phyloP scores from a whole-genome alignment of 2,329 filamentous ascomycete species.

The Lasiodiplodia sp. region DNA sequence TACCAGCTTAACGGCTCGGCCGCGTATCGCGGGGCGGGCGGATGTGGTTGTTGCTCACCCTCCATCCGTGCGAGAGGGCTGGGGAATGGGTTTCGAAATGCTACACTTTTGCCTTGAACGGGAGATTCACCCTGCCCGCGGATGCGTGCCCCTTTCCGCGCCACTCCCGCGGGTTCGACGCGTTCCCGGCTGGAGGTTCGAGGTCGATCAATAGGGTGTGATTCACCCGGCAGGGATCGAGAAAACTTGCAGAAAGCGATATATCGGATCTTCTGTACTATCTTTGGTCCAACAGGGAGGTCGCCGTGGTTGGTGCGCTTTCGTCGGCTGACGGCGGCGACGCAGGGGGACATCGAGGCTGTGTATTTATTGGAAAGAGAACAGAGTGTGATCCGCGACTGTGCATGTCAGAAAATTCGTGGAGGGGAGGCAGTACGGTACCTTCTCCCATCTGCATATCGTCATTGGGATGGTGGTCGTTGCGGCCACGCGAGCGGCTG shows the following conservation, averaged over 20 bases:
- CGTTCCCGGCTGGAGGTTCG: not conserved
- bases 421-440: not conserved
- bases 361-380: constrained; percentile 7
- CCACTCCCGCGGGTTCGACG: not conserved
- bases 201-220: not conserved
- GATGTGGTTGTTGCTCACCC: not conserved
- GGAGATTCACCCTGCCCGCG: not conserved
- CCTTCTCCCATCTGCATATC: not conserved
- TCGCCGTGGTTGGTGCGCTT: not conserved
- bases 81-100: not conserved
- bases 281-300: not conserved
- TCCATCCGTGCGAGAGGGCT: not conserved
- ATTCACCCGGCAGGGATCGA: not conserved
- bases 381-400: not conserved
- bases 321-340: not conserved
- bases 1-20: constrained; percentile 15
- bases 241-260: not conserved
- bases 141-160: not conserved
- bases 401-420: not conserved
- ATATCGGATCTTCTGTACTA: constrained; percentile 9
- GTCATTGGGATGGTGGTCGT: not conserved
- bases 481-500: constrained; percentile 22
- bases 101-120: not conserved
- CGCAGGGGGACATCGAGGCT: not conserved
- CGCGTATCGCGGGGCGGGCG: not conserved